phyloP scores from a whole-genome alignment of 495 filamentous ascomycete species.

The Lichenothelia convexa region DNA sequence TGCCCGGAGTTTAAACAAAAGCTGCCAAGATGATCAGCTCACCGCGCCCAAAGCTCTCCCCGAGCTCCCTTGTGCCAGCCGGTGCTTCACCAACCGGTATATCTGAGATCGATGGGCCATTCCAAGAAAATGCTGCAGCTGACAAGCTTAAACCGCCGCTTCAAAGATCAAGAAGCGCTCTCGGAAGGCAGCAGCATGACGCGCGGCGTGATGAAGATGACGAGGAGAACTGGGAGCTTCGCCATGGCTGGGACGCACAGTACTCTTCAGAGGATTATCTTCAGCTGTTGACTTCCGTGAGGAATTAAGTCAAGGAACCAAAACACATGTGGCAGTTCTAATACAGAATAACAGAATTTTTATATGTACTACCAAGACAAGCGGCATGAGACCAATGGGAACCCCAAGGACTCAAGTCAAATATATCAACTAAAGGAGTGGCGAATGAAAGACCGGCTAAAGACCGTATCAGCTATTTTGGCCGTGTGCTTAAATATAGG shows the following conservation, averaged over 20 bases:
- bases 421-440: slow-evolving; percentile 65
- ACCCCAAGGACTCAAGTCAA: slow-evolving; percentile 48
- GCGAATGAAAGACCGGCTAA: slow-evolving; percentile 90
- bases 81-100: too few species aligned
- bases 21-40: too few species aligned
- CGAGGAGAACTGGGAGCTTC: slow-evolving; percentile 24
- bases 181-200: too few species aligned
- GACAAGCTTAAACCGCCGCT: too few species aligned
- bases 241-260: slow-evolving; percentile 46
- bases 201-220: slow-evolving; percentile 1
- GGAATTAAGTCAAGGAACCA: slow-evolving; percentile 1
- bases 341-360: slow-evolving; percentile 42
- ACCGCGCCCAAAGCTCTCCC: too few species aligned
- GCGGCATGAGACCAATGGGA: slow-evolving; percentile 87
- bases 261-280: slow-evolving; percentile 40
- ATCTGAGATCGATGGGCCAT: too few species aligned
- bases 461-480: slow-evolving; percentile 88
- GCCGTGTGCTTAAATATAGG: slow-evolving; percentile 94
- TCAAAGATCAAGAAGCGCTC: too few species aligned
- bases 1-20: too few species aligned
- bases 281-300: slow-evolving; percentile 38
- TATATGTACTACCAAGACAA: slow-evolving; percentile 99
- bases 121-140: too few species aligned
- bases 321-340: not conserved
- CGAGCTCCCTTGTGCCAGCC: too few species aligned